Evolutionary conservation across 106 monocot genomes (phyloP), one percentile per base, ranked within the genome.

Genomic region (Xerophyta viscosa): DNA sequence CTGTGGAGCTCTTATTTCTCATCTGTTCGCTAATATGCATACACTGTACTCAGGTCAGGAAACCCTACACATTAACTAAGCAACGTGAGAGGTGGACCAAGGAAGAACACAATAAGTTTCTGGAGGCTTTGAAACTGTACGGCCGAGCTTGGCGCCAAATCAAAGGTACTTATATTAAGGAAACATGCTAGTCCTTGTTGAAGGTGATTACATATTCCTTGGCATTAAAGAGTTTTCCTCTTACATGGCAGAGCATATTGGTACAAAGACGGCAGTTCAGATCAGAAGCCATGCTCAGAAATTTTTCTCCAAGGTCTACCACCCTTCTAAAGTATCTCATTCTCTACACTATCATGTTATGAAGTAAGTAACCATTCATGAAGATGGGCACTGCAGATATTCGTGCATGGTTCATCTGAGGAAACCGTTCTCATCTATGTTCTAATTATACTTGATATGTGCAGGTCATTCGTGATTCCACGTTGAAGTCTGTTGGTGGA

Each of bases 271-370:
- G 24, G 78, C 87, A 6, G 78, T 82, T 41, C 87, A 88, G 55
- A 82, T 88, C 27, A 62, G 87, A 50, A 88, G 87, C 62, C 87
- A 88, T 50, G 87, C 87, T 24, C 87, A 88, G 56, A 88, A 88
- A 60, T 88, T 78, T 53, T 88, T 88, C 69, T 69, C 78, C 1
- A 88, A 88, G 87, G 87, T 88, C 45, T 29, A 49, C 42, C 64
- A 50, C 59, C 41, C 41, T 67, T 67, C 27, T 65, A 30, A 23
- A 54, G 41, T 50, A 50, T 31, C 62, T 56, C n/a, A 56, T 52
- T 50, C 42, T 48, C 31, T 46, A 46, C 26, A 48, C 7, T 39
- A 23, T 6, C 24, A 55, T 63, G 67, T 62, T 63, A 63, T 42
- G 24, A 55, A 60, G 70, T 76, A 64, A 76, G 50, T 54, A 17